Base-by-base conservation (phyloP, 2,329 filamentous ascomycete species). In the Sclerotinia minor region DNA sequence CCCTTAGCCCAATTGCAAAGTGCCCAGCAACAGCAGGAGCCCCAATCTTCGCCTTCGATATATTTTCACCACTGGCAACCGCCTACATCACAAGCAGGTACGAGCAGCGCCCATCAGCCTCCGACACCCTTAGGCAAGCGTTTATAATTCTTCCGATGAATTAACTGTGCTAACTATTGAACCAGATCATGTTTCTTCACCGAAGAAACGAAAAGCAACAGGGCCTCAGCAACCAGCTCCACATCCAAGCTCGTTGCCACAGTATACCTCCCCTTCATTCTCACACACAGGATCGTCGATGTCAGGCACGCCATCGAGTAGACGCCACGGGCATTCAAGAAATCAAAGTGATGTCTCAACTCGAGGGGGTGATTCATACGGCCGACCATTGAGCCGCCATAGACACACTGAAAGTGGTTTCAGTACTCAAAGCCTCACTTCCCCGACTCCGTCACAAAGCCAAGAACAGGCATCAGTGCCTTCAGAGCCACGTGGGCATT, bases 31-130 rank as follows among this genome's bases (percentile, higher is more conserved):
- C 85, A 90, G 72, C 85, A 90, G 72, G 86, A 89, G 71, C 55
- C 72, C 29, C 74, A 75, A 58, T 84, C 87, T 24, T 92, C 90
- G 52, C 88, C 90, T 0, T 90, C 89, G 29, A 91, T 96, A 59
- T 95, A 92, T 78, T 97, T 97, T 77, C 92, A 96, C 76, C 92
- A 96, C 77, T 97, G 93, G 92, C 91, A 94, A 69, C 93, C 93
- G 57, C 93, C 93, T 19, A 85, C 83, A 29, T 85, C 87, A 71
- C 85, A 91, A 78, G 82, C 83, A 71, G 83, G 85, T 69, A 80
- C 72, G 52, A 72, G 83, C 71, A 81, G 83, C 77, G 83, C 85
- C 68, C 87, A 87, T 74, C 88, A 90, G 77, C 89, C 90, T 69
- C 86, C 85, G 75, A 90, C 90, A 70, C 89, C 91, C 75, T 89